Percentiles rank a stretch among this genome's conserved stretches.
Conservation (phyloP, 345 rosid species). For the Stellera chamaejasme region DNA sequence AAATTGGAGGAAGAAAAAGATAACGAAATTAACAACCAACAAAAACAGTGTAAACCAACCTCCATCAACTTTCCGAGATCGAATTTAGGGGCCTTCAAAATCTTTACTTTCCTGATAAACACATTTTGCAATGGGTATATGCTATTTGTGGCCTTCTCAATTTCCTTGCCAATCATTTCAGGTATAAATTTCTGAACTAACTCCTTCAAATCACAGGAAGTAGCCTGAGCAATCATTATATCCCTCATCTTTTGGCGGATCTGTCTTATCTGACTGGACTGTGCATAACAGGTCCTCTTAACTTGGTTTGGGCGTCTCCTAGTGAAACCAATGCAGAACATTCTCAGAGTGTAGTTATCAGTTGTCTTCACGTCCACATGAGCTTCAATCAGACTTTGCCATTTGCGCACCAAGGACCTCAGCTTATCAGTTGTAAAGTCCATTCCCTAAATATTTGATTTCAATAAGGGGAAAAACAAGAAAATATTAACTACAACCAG, state of each 20-base stretch:
- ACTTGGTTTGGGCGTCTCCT: conserved; percentile 92
- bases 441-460: conserved; percentile 62
- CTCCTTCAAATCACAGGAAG: conserved; percentile 89
- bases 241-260: conserved; percentile 94
- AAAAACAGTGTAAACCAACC: conserved; percentile 18
- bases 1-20: background rate
- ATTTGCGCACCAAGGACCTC: conserved; percentile 91
- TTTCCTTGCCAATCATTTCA: conserved; percentile 77
- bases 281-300: conserved; percentile 93
- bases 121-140: conserved; percentile 91
- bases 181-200: conserved; percentile 78
- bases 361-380: conserved; percentile 98
- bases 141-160: conserved; percentile 73
- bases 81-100: conserved; percentile 90
- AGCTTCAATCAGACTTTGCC: conserved; percentile 91
- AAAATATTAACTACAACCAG: background rate
- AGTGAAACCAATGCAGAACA: conserved; percentile 93
- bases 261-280: conserved; percentile 91
- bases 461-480: background rate
- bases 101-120: conserved; percentile 85
- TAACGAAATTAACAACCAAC: background rate
- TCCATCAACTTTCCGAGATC: conserved; percentile 99
- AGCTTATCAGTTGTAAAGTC: conserved; percentile 86
- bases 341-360: conserved; percentile 71
- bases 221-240: conserved; percentile 68